Base-by-base conservation (phyloP, 306 rosid species). In the Lagenaria siceraria region DNA sequence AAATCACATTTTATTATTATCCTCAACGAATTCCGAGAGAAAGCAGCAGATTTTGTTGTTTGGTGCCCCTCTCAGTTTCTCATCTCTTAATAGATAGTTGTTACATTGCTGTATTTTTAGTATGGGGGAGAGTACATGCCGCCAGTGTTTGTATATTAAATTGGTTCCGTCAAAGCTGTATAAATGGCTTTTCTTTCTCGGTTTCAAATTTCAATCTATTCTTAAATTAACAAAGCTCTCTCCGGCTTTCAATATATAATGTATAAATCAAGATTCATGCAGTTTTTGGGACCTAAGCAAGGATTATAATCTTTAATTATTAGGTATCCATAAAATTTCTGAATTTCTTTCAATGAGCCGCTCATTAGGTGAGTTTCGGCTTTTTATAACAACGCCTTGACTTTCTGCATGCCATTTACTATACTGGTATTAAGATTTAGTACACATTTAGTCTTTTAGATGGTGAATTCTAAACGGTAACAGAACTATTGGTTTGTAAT, bases 41-140 rank as follows among this genome's bases (percentile, higher is more conserved):
- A 22, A 61, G 69, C 59, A 25, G 68, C 53, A 55, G 78, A 75
- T 75, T 55, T 75, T 75, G 78, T n/a, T 75, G 53, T 75, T 55
- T 75, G 66, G 65, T 55, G 52, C 4, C 40, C 40, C n/a, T 9
- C 9, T 12, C 49, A 43, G 9, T 14, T 46, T 10, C 31, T 63
- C 13, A 7, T 29, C 11, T 15, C 22, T 5, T 66, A 66, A 52
- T 52, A 73, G 55, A 51, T 51, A 51, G 55, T 49, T 52, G 77
- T 49, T 73, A 13, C 48, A 31, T 73, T 73, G 46, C 27, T 73
- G 77, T 73, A 73, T 29, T 49, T 31, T 51, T 73, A 52, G 77
- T 10, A 10, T 4, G 48, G 52, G 77, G 46, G 48, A 73, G 58
- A 71, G 77, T 49, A 29, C 46, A 73, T 31, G 77, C 54, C 9